Evolutionary conservation across 2,329 filamentous ascomycete species (phyloP), one percentile per base, ranked within the genome.

Genomic region (Aspergillus amoenus): DNA sequence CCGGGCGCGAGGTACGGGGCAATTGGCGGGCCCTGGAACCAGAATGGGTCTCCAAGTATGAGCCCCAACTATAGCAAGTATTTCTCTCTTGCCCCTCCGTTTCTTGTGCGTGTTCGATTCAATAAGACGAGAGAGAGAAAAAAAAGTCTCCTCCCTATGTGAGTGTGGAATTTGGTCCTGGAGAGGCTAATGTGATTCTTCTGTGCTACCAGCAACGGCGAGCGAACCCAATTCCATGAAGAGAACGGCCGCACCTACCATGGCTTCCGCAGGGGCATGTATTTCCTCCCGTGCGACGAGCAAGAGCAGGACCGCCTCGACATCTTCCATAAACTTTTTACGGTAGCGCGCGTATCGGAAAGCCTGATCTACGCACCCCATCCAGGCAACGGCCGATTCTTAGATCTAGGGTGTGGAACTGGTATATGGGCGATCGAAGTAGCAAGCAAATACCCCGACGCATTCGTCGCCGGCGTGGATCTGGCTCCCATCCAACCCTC

Each of bases 381-480:
- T 62, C 70, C 70, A 1, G 68, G 66, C 4, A 73, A 74, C 55
- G 76, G 77, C 56, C 79, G 82, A 59, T 82, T 87, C 60, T 76
- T 87, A 55, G 85, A 86, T 65, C 68, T 96, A 53, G 93, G 92
- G 42, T 93, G 89, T 61, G 93, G 93, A 18, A 96, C 91, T 1
- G 92, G 91, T 40, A 93, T 96, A 60, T 97, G 93, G 93, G 85
- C 89, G 41, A 90, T 95, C 66, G 89, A 93, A 64, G 88, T 96
- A 76, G 89, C 89, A 61, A 87, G 89, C 83, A 80, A 80, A 70
- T 87, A 84, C 68, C 78, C 78, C 12, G 68, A 82, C 18, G 81
- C 84, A 51, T 82, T 85, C 71, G 84, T 88, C 49, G 70, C 82
- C 22, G 86, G 85, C 22, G 71, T 87, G 24, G 86, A 89, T 68